Evolutionary conservation across 805 yeast genomes (phyloP), one percentile per base, ranked within the genome.

Genomic region (Lipomyces yamadae): DNA sequence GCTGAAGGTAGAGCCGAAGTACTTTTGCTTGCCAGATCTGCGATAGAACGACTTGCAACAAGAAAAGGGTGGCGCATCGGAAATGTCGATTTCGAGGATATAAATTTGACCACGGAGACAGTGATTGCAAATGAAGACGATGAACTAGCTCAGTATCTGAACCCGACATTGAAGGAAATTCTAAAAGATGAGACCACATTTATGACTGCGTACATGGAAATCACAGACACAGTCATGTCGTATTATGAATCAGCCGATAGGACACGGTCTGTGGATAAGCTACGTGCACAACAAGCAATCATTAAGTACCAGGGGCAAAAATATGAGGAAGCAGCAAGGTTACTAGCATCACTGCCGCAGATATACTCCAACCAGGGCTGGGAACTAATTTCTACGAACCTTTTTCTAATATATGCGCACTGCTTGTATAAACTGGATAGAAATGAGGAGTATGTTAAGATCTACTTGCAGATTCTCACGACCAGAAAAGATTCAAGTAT

Each of bases 231-330:
- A 0, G 84, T 88, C 0, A 84, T 88, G 18, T 78, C 79, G 18
- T 84, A 84, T 56, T 89, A 84, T 69, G 81, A 84, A 3, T 69
- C 75, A 0, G 83, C 89, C 2, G 80, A 77, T 3, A 81, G 91
- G 64, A 83, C 86, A 15, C 83, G 94, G 69, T 83, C 91, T 0
- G 87, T 90, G 5, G 93, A 90, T 72, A 81, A 88, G 3, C 80
- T 95, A 15, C 87, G 93, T 1, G 85, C 91, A 5, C 97, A 94
- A 70, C 82, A 92, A 62, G 97, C 96, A 0, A 74, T 89, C 10
- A 77, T 92, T 18, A 87, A 88, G 66, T 88, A 85, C 74, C 86
- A 85, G 70, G 78, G 81, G 37, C 78, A 83, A 2, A 82, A 89
- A 42, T 88, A 85, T 71, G 81, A 82, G 48, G 83, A 84, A 56